Base-by-base conservation (phyloP, 768 basidiomycete genomes). In the Cyclocybe aegerita region DNA sequence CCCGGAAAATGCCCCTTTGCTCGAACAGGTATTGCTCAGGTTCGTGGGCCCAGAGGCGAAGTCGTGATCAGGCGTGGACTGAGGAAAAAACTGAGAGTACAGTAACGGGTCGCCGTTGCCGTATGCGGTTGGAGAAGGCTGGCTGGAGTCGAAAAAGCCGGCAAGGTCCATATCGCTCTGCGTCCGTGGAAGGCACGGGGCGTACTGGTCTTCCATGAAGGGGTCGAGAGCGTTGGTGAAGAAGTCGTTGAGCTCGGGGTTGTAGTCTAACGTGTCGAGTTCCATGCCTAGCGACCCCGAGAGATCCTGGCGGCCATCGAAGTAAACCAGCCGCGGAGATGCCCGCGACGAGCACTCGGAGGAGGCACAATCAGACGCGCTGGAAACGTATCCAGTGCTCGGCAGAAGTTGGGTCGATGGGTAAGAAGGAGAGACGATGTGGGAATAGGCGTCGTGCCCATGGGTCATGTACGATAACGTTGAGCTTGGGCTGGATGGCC, bases 241-340 rank as follows among this genome's bases (percentile, higher is more conserved):
- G 72, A 57, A 72, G 54, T 43, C 67, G 55, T 58, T 64, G 48
- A 59, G 53, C 15, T 54, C 53, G 7, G 55, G 58, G 43, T 73
- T 67, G 6, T 75, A 41, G 30, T 66, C 58, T 40, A 64, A 52
- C 14, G 61, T 43, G 46, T 70, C 67, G 45, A 69, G 66, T 40
- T 59, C 58, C 55, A 69, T 55, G 53, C 64, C 65, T 49, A 70
- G 67, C n/a, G 67, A 55, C 42, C 62, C 56, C 33, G 63, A 52
- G 42, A 63, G 47, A 42, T 66, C 57, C 43, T 64, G 58, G 31
- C 59, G 65, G 48, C 50, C 59, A 42, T 73, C 72, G 50, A 73
- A 71, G 39, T 64, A 64, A 40, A 74, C 73, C 9, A 70, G 65
- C 50, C 66, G 63, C 38, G 75, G 72, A 15, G 74, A 73, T 34